Conservation (phyloP, 2,329 filamentous ascomycete species). For the Phialemoniopsis sp. region DNA sequence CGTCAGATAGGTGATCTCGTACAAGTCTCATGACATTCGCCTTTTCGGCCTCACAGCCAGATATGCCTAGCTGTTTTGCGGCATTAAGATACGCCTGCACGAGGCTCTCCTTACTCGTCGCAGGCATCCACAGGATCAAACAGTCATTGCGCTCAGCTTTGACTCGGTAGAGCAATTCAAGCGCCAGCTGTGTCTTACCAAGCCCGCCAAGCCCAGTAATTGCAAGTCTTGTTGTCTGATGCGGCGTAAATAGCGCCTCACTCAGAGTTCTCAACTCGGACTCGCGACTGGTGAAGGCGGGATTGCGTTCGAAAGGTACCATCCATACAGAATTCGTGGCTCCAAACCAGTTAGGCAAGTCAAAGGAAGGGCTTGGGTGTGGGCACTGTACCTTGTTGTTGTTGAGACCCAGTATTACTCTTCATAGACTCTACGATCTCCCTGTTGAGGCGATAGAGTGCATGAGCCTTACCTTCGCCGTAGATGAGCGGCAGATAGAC, state of each 20-base stretch:
- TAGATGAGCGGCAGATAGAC: constrained; percentile 14
- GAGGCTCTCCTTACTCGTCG: constrained; percentile 29
- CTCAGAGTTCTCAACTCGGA: too few relatives aligned
- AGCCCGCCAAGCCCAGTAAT: constrained; percentile 32
- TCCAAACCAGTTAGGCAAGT: too few relatives aligned
- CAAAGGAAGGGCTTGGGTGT: too few relatives aligned
- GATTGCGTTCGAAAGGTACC: too few relatives aligned
- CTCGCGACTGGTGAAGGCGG: too few relatives aligned
- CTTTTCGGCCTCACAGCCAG: constrained; percentile 47
- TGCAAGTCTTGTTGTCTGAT: too few relatives aligned
- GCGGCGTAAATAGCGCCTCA: too few relatives aligned
- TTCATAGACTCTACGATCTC: too few relatives aligned
- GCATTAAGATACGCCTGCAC: constrained; percentile 31
- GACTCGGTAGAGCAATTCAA: constrained; percentile 32
- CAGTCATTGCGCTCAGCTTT: constrained; percentile 24
- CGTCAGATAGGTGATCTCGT: constrained; percentile 25
- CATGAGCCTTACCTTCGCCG: constrained; percentile 11
- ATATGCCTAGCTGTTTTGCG: constrained; percentile 22
- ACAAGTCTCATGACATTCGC: constrained; percentile 59
- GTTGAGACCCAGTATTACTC: too few relatives aligned
- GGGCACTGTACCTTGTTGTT: too few relatives aligned
- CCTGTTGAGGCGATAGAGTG: too few relatives aligned
- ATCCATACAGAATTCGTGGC: too few relatives aligned
- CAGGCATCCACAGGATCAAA: constrained; percentile 39
- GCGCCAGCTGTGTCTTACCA: constrained; percentile 33